These are phyloP conservation scores for Clarireedia paspali DNA, from an alignment of 2,329 filamentous ascomycete species.

Conservation along the genomic window DNA sequence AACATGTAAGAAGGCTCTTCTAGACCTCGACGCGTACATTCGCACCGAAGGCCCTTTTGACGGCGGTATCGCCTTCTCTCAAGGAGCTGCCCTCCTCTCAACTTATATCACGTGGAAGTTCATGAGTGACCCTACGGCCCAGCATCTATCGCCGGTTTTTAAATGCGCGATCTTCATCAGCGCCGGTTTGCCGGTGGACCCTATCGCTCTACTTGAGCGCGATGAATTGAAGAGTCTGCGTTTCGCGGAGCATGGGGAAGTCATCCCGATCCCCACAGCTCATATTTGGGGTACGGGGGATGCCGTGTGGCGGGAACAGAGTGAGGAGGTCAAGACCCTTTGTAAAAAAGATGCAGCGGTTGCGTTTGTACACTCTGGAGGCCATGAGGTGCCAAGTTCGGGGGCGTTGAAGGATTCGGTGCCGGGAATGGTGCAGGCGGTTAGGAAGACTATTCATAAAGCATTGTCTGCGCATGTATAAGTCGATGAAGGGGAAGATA, in stretches of 20 bases:
- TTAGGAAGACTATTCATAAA: not conserved
- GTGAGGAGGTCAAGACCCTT: not conserved
- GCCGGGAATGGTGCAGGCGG: not conserved
- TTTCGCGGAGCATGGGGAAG: not conserved
- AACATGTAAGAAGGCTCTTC: not conserved
- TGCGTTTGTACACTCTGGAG: constrained; percentile 3
- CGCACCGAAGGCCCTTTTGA: constrained; percentile 13
- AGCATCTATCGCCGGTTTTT: not conserved
- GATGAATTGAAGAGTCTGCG: not conserved
- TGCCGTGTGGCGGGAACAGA: not conserved
- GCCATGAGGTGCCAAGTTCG: constrained; percentile 6
- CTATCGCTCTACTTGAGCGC: not conserved
- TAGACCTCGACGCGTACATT: constrained; percentile 3
- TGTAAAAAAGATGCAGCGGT: not conserved
- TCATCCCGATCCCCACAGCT: constrained; percentile 8
- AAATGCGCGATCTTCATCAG: constrained; percentile 13
- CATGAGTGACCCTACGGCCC: not conserved
- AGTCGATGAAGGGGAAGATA: not conserved
- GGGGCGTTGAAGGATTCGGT: not conserved
- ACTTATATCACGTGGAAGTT: not conserved
- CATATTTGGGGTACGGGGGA: constrained; percentile 7
- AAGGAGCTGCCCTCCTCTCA: constrained; percentile 34
- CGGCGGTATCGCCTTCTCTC: constrained; percentile 12
- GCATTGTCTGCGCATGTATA: not conserved
- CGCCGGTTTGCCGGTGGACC: not conserved